A percentile compares a stretch with the other conserved stretches of the same genome.
Conservation (phyloP, 2,329 filamentous ascomycete species). For the Phyllosticta capitalensis region DNA sequence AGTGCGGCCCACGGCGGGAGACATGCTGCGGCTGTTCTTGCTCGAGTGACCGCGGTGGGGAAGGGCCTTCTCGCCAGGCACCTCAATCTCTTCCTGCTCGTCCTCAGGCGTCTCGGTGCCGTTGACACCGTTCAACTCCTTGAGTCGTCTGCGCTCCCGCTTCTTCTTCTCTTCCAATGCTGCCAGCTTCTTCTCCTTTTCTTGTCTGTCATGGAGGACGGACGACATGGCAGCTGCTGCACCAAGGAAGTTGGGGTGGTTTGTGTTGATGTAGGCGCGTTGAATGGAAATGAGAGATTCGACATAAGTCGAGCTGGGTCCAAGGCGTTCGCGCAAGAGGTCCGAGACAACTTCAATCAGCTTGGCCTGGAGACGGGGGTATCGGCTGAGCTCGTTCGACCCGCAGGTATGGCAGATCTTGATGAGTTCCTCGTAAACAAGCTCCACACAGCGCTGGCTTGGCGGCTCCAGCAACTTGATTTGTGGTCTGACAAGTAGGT, state of each 20-base stretch:
- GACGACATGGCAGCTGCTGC: slow-evolving; percentile 96
- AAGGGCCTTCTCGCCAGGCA: slow-evolving; percentile 46
- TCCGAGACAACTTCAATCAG: slow-evolving; percentile 98
- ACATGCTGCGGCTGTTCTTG: slow-evolving; percentile 67
- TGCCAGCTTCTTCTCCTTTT: slow-evolving; percentile 70
- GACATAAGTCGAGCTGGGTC: slow-evolving; percentile 81
- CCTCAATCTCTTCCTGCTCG: slow-evolving; percentile 41
- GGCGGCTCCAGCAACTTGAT: slow-evolving; percentile 95
- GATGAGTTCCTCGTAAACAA: slow-evolving; percentile 97
- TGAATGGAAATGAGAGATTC: slow-evolving; percentile 97
- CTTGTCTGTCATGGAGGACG: slow-evolving; percentile 89
- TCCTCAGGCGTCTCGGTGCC: slow-evolving; percentile 59
- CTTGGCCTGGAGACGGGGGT: slow-evolving; percentile 87
- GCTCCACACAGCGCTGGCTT: slow-evolving; percentile 90
- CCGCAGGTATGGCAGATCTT: slow-evolving; percentile 99
- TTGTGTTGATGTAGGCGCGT: slow-evolving; percentile 97
- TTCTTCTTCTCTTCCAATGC: slow-evolving; percentile 71
- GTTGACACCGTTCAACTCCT: slow-evolving; percentile 70
- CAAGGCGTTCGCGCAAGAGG: slow-evolving; percentile 80
- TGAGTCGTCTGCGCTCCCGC: slow-evolving; percentile 70
- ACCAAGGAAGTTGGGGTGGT: slow-evolving; percentile 96
- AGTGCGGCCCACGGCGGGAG: slow-evolving; percentile 58
- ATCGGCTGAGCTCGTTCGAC: slow-evolving; percentile 84
- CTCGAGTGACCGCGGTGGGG: slow-evolving; percentile 51
- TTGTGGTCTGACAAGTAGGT: slow-evolving; percentile 93